Percentiles rank a stretch among this genome's conserved stretches.
These are phyloP conservation scores for Aquilaria agallochum DNA, from an alignment of 441 rosid genomes.

Conservation along the genomic window DNA sequence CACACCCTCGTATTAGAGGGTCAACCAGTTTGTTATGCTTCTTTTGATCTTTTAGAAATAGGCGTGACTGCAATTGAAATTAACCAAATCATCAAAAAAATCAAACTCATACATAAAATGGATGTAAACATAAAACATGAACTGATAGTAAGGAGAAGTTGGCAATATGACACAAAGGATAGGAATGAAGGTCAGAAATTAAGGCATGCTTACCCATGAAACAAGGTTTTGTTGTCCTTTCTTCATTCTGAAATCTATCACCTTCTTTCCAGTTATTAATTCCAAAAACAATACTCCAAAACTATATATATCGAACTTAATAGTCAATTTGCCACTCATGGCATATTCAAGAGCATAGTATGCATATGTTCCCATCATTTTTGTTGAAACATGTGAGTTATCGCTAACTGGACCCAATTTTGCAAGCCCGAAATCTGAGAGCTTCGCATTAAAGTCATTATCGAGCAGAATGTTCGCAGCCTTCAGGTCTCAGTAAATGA, in stretches of 20 bases:
- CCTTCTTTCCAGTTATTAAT: conserved; percentile 62
- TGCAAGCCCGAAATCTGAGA: conserved; percentile 67
- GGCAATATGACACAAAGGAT: too few species aligned
- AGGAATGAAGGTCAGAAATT: neutral
- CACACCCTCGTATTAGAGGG: conserved; percentile 64
- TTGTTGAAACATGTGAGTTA: conserved; percentile 65
- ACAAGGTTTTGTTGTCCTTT: conserved; percentile 59
- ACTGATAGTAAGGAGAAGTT: too few species aligned
- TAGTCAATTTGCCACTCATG: conserved; percentile 68
- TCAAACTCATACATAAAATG: too few species aligned
- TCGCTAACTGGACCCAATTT: conserved; percentile 75
- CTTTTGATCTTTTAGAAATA: conserved; percentile 68
- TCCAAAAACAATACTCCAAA: conserved; percentile 69
- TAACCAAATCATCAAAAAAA: too few species aligned
- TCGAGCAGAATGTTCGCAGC: conserved; percentile 64
- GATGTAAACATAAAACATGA: too few species aligned
- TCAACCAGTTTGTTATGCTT: conserved; percentile 63
- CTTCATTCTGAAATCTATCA: conserved; percentile 36
- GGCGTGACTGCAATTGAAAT: conserved; percentile 49
- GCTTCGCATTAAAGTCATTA: conserved; percentile 51
- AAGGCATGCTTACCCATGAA: conserved; percentile 48
- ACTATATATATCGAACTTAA: conserved; percentile 66
- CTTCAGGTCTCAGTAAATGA: conserved; percentile 65
- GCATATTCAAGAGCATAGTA: conserved; percentile 76
- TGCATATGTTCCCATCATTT: conserved; percentile 77